Evolutionary conservation across 768 basidiomycete species (phyloP).

Genomic region (Clavulina sp.): DNA sequence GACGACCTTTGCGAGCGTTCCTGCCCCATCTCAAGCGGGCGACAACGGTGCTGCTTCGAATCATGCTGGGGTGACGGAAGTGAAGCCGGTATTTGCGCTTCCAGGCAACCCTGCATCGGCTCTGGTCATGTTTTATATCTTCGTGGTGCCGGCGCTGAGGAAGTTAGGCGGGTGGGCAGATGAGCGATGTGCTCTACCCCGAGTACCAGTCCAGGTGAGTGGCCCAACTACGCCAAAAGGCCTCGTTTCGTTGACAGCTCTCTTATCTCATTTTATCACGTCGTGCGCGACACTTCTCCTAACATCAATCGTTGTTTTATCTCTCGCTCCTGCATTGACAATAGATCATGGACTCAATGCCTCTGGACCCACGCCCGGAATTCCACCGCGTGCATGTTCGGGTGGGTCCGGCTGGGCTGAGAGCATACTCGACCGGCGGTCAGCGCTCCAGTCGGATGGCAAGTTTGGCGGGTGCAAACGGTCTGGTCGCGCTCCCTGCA

Average conservation of each 20-base stretch:
- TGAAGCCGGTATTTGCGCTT: conserved; percentile 61
- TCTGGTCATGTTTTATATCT: conserved; percentile 69
- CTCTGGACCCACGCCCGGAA: conserved; percentile 55
- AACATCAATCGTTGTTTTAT: not conserved
- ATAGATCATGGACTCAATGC: conserved; percentile 29
- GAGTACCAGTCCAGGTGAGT: conserved; percentile 41
- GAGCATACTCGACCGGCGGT: conserved; percentile 67
- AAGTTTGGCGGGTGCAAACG: conserved; percentile 68
- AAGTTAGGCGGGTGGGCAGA: conserved; percentile 50
- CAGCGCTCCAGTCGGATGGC: conserved; percentile 72
- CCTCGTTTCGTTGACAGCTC: not conserved
- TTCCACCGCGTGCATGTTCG: conserved; percentile 62
- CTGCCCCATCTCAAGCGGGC: conserved; percentile 21
- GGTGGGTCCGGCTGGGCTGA: conserved; percentile 28
- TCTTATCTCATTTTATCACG: conserved; percentile 11
- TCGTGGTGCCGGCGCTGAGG: conserved; percentile 67
- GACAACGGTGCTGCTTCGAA: conserved; percentile 16
- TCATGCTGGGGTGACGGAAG: not conserved
- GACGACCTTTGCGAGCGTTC: conserved; percentile 74
- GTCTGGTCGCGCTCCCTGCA: conserved; percentile 49
- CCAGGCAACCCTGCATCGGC: conserved; percentile 85
- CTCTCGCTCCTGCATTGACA: not conserved
- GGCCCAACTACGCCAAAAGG: not conserved
- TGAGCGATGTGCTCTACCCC: conserved; percentile 36
- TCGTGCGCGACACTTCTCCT: not conserved